Conservation (phyloP, 139 green algal genomes). For the Coccomyxa sp. region DNA sequence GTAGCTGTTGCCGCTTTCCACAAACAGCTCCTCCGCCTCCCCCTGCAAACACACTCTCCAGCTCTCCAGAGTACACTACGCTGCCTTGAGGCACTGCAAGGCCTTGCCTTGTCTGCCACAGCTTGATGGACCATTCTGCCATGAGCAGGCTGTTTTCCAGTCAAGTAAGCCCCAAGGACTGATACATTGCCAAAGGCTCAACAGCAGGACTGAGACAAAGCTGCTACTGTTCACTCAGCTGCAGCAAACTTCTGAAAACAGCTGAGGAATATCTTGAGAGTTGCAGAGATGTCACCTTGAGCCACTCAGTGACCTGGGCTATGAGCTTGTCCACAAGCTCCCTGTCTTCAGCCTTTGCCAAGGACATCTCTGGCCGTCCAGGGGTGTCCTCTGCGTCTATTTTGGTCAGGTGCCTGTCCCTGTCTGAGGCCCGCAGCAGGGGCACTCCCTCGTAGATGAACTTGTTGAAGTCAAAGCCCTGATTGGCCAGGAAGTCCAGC, state of each 20-base stretch:
- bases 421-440: conserved; percentile 37
- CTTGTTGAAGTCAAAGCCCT: conserved; percentile 85
- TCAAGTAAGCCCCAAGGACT: too few relatives aligned
- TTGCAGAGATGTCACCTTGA: conserved; percentile 14
- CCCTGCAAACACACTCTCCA: conserved; percentile 13
- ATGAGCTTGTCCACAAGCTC: conserved; percentile 30
- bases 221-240: too few relatives aligned
- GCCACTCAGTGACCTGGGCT: conserved; percentile 41
- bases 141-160: too few relatives aligned
- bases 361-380: conserved; percentile 20
- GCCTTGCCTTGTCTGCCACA: too few relatives aligned
- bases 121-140: too few relatives aligned
- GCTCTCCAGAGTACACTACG: too few relatives aligned
- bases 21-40: conserved; percentile 23
- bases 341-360: conserved; percentile 34
- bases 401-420: conserved; percentile 15
- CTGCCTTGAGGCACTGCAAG: too few relatives aligned
- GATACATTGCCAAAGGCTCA: too few relatives aligned
- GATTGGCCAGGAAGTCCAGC: conserved; percentile 58
- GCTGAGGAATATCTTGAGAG: neutral
- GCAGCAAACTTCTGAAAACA: too few relatives aligned
- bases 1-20: conserved; percentile 45
- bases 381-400: neutral
- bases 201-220: too few relatives aligned
- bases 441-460: conserved; percentile 64